A percentile compares a stretch with the other conserved stretches of the same genome.
Conservation (phyloP, 805 yeast species). For the Saccharomycopsis sp. region DNA sequence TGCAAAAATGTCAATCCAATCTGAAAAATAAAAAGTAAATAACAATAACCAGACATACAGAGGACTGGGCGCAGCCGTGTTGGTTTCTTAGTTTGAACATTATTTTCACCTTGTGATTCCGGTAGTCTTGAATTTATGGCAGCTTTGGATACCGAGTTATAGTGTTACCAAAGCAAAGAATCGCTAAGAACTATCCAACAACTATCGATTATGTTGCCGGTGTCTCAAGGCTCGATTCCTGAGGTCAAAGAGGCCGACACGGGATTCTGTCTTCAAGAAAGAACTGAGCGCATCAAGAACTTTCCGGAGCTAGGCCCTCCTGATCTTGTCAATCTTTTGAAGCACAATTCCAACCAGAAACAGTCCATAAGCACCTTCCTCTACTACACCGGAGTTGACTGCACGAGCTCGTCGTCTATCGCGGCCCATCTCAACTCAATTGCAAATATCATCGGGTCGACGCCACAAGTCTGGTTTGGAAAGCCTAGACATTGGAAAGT, state of each 20-base stretch:
- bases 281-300: conserved; percentile 52
- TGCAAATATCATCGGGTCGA: conserved; percentile 51
- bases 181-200: not conserved
- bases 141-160: too few species aligned
- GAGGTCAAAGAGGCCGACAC: conserved; percentile 51
- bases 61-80: too few species aligned
- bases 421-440: conserved; percentile 68
- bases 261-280: conserved; percentile 55
- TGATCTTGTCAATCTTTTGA: conserved; percentile 45
- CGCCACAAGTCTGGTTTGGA: conserved; percentile 76
- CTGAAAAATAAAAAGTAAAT: too few species aligned
- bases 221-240: not conserved
- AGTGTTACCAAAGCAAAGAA: too few species aligned
- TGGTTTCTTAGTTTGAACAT: too few species aligned
- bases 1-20: too few species aligned
- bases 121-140: too few species aligned
- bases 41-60: too few species aligned
- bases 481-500: conserved; percentile 64
- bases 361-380: conserved; percentile 63
- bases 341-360: conserved; percentile 33
- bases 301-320: conserved; percentile 70
- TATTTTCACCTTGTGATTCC: too few species aligned
- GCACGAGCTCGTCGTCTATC: conserved; percentile 67
- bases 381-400: conserved; percentile 70
- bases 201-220: not conserved